Evolutionary conservation across 1,284 basidiomycete genomes (phyloP), one percentile per base, ranked within the genome.

Genomic region (Pyrrhoderma noxium): DNA sequence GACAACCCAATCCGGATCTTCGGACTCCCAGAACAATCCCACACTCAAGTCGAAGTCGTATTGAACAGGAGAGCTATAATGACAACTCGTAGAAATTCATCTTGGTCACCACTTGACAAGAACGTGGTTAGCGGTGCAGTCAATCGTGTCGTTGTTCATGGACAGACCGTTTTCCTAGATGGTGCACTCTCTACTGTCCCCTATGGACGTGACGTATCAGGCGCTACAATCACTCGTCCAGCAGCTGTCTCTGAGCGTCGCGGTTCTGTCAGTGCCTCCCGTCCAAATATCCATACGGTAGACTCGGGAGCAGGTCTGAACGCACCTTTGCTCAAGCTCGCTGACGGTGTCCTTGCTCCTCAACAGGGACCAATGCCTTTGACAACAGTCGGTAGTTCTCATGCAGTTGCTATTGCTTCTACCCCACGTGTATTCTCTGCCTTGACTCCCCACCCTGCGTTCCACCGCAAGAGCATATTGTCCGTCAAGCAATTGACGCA

Each of bases 1-100:
- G 93, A 95, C 62, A 97, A 96, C 68, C 95, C 95, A 3, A 79
- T 90, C 47, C 77, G 82, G 48, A 97, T 99, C 65, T 98, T 99
- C 62, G 85, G 86, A 42, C 76, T 99, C 11, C 83, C 90, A 1
- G 90, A 94, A 52, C 91, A 93, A 64, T 64, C 80, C 7, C 79
- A 92, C 57, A 93, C 93, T 1, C 88, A 87, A 60, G 90, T 98
- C 44, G 96, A 99, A 65, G 89, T 98, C 41, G 91, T 96, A 58
- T 74, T 94, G 40, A 89, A 89, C 59, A 80, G 95, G 49, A 78
- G 78, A 53, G 75, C 80, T 19, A 73, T 72, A 36, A 92, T 90
- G 64, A 65, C 64, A 5, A 66, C 66, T 45, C 71, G 71, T 22
- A 60, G 67, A 7, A 64, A 70, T 14, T 70, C 72, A 40, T 64